Percentiles rank a stretch among this genome's conserved stretches.
phyloP scores from a whole-genome alignment of 148 eudicot species.

The Rhododendron williamsianum region DNA sequence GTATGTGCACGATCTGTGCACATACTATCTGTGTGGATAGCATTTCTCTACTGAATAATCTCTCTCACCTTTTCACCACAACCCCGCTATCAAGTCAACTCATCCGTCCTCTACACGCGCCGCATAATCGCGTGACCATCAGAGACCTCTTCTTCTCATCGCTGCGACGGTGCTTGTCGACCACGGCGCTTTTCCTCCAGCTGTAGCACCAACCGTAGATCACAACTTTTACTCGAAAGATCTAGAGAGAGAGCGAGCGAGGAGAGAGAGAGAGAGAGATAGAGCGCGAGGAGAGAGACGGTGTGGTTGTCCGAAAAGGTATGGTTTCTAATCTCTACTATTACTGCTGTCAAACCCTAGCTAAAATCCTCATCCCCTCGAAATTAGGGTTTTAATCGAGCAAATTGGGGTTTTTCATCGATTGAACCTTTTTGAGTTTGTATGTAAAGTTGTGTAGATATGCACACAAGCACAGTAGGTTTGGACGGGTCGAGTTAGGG shows the following conservation, averaged over 20 bases:
- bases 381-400: not conserved
- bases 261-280: not conserved
- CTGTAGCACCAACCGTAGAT: not conserved
- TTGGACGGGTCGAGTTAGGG: conserved; percentile 8
- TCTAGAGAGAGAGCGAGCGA: not conserved
- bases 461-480: too few relatives aligned
- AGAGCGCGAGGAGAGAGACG: not conserved
- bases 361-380: not conserved
- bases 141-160: not conserved
- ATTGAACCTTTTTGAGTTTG: not conserved
- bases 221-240: not conserved
- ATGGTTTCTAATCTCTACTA: not conserved
- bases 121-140: not conserved
- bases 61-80: too few relatives aligned
- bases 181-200: not conserved
- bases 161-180: not conserved
- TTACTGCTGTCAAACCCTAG: not conserved
- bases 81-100: not conserved
- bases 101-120: not conserved
- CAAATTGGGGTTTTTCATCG: not conserved
- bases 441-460: not conserved
- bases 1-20: too few relatives aligned
- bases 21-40: too few relatives aligned
- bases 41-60: too few relatives aligned
- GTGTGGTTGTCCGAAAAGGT: not conserved